Conservation (phyloP, 805 yeast species). For the Candida xyloterini region DNA sequence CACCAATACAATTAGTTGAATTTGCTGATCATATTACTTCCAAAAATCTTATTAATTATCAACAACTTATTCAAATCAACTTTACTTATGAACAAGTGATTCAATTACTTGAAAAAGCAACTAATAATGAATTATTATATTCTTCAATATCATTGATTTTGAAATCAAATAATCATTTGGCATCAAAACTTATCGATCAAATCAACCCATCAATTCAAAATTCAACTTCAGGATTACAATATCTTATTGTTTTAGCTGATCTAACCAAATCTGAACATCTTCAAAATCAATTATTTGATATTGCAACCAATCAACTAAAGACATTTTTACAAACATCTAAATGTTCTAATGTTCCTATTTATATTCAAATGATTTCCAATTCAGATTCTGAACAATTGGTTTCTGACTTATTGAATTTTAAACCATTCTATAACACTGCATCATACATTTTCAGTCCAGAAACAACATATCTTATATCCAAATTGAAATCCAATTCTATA, state of each 20-base stretch:
- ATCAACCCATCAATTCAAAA: background rate
- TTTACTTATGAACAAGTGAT: background rate
- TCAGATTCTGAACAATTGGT: constrained; percentile 1
- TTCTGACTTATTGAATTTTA: constrained; percentile 17
- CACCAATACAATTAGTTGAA: constrained; percentile 1
- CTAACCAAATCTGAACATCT: background rate
- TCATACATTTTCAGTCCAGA: constrained; percentile 29
- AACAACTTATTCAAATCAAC: background rate
- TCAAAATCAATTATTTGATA: background rate
- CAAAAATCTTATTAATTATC: background rate
- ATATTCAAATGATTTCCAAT: constrained; percentile 1
- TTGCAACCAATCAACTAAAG: constrained; percentile 1
- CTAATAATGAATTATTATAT: background rate
- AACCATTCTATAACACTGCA: constrained; percentile 33
- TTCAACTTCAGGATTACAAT: constrained; percentile 3
- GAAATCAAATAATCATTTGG: constrained; percentile 1
- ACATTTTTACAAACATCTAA: constrained; percentile 1
- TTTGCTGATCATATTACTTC: background rate
- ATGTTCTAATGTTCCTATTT: background rate
- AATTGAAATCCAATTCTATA: constrained; percentile 17
- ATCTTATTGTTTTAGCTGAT: constrained; percentile 2
- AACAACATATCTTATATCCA: constrained; percentile 19
- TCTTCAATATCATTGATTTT: background rate
- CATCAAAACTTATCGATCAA: background rate
- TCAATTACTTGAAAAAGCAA: background rate